Evolutionary conservation across 2,329 filamentous ascomycete genomes (phyloP), one percentile per base, ranked within the genome.

Genomic region (Geosmithia flava): DNA sequence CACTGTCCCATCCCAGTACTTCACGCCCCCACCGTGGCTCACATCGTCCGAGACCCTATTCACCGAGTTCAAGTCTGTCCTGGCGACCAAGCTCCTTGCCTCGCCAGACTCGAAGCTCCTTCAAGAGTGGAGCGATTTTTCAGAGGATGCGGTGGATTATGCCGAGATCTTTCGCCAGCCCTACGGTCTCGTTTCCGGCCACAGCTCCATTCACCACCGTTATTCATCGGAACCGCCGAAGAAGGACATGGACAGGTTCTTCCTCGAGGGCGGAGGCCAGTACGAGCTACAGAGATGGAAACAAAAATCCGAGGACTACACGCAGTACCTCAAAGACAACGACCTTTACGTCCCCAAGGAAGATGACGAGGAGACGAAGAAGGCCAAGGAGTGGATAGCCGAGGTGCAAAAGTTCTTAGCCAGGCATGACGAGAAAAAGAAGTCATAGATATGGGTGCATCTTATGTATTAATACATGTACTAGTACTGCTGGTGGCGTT

Each of bases 11-110:
- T 20, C 20, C 19, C 30, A 42, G 20, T 20, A 47, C 13, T 51
- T 46, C 39, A 42, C 50, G 16, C 48, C 47, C 10, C 50, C 50
- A 10, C 29, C 46, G 20, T 51, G 50, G 50, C 49, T 51, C 20
- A 49, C 47, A 19, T 47, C 50, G 40, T 49, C 52, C 16, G 49
- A 53, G 29, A 29, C 30, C 30, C 30, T 37, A 37, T 45, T 47
- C 49, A 11, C 46, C 16, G 48, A 50, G 46, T 50, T 49, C 39
- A 47, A 29, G 29, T 17, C 42, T 20, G 44, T 51, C 3, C 41
- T 50, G 7, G 33, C 33, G 33, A 8, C 16, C 8, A 39, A 39
- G 16, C 33, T 8, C 16, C 33, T 16, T 39, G 8, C 33, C 33
- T 39, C 33, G 8, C 33, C n/a, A n/a, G n/a, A n/a, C n/a, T n/a